Base-by-base conservation (phyloP, 2,329 filamentous ascomycete genomes). In the Mycosphaerella sp. region DNA sequence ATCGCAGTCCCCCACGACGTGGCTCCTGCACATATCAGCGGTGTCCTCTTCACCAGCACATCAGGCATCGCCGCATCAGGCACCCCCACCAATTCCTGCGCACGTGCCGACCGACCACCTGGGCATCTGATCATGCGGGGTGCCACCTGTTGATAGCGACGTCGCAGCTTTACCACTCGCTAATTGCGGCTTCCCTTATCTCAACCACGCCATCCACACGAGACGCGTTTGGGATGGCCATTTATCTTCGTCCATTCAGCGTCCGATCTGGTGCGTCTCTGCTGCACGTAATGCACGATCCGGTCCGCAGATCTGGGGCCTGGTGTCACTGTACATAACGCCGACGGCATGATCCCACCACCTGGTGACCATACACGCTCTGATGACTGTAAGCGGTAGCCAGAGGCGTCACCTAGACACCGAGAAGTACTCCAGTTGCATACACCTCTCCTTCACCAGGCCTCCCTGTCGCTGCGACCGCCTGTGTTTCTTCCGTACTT, bases 271-370 rank as follows among this genome's bases (percentile, higher is more conserved):
- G 43, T 36, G 21, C 44, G 11, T 43, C 31, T 42, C 17, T 38
- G 43, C 51, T 53, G 51, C 51, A 53, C 51, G 51, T 36, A 47
- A 43, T 53, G 51, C 39, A 42, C 51, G 51, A 53, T 41, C 44
- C 51, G 51, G 34, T 48, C 44, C 51, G 45, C 38, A 36, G 29
- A 43, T 38, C 51, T 53, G 44, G 51, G 45, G 29, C 31, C n/a
- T 26, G 43, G 38, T 53, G 51, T 53, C 51, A 53, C 44, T 23
- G 26, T 52, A 52, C 50, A 45, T 23, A 32, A 11, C 42, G 43
- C 44, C 50, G 34, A 32, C 44, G 32, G 4, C 34, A 23, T 43
- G 34, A 43, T 23, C 12, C 31, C 48, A 42, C 48, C 43, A 45
- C 36, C 50, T 41, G 40, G 34, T 34, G 40, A 47, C 50, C 44